These are phyloP conservation scores for Cutaneotrichosporon arboriforme DNA, from an alignment of 1,284 basidiomycete species.

Conservation along the genomic window DNA sequence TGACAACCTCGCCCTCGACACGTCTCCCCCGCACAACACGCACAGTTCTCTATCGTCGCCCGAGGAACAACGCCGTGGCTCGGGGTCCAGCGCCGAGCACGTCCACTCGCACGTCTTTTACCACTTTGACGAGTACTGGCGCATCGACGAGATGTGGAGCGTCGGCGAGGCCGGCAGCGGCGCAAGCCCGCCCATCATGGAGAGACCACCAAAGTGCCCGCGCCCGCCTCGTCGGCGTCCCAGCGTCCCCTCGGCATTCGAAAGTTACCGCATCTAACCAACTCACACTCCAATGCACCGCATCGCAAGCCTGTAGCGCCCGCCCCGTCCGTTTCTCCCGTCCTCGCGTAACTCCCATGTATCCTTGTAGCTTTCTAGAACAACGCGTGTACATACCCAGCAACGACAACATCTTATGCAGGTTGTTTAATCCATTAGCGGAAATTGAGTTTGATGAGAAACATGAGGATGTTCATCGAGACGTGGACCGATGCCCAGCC, in stretches of 20 bases:
- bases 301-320: too few species aligned
- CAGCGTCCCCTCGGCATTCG: background rate
- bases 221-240: background rate
- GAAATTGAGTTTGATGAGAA: conserved; percentile 49
- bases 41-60: too few species aligned
- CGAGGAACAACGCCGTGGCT: background rate
- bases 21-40: too few species aligned
- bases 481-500: conserved; percentile 55
- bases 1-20: too few species aligned
- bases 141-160: conserved; percentile 14
- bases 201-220: background rate
- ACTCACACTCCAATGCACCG: background rate
- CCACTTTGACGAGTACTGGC: conserved; percentile 14
- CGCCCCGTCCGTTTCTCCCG: too few species aligned
- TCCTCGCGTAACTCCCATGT: too few species aligned
- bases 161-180: background rate
- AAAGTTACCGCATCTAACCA: background rate
- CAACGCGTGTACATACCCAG: too few species aligned
- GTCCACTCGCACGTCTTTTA: conserved; percentile 13
- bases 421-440: conserved; percentile 10
- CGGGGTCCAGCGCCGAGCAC: background rate
- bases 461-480: conserved; percentile 55
- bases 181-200: too few species aligned
- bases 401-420: too few species aligned
- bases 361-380: too few species aligned